Evolutionary conservation across 1,284 basidiomycete species (phyloP).

Genomic region (Sporisorium graminicola): DNA sequence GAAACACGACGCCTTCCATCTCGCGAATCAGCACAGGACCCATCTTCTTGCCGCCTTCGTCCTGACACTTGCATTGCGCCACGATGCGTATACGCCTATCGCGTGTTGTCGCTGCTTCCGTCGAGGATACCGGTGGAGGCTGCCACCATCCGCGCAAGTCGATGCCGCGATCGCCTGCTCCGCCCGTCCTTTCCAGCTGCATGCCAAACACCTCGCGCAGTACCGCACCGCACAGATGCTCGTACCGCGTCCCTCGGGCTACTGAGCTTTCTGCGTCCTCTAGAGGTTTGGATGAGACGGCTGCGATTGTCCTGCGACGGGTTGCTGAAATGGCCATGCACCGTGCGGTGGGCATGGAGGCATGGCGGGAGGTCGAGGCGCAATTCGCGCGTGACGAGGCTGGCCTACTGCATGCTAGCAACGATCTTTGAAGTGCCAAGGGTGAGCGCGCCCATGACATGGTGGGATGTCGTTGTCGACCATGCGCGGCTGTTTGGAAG

Average conservation of each 20-base stretch:
- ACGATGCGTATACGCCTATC: conserved; percentile 77
- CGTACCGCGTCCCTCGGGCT: conserved; percentile 80
- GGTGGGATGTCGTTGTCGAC: background rate
- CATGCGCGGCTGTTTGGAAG: background rate
- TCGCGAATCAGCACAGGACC: conserved; percentile 85
- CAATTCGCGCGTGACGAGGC: background rate
- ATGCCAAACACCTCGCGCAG: conserved; percentile 80
- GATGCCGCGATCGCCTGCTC: conserved; percentile 84
- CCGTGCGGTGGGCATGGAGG: background rate
- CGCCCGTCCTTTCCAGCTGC: conserved; percentile 80
- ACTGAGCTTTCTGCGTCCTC: conserved; percentile 67
- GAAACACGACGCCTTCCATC: conserved; percentile 74
- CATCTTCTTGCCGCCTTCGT: conserved; percentile 81
- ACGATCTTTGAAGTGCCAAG: background rate
- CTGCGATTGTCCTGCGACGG: background rate
- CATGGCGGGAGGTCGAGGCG: background rate
- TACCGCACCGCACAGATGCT: conserved; percentile 77
- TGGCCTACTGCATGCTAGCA: background rate
- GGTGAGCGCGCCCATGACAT: conserved; percentile 4
- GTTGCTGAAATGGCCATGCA: background rate
- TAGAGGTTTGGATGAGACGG: background rate
- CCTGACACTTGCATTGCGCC: conserved; percentile 81
- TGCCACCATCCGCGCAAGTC: conserved; percentile 95
- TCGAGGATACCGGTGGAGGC: conserved; percentile 73
- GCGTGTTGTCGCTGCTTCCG: too few species aligned